Evolutionary conservation across 2,329 filamentous ascomycete genomes (phyloP).

Genomic region (Rhynchosporium agropyri): DNA sequence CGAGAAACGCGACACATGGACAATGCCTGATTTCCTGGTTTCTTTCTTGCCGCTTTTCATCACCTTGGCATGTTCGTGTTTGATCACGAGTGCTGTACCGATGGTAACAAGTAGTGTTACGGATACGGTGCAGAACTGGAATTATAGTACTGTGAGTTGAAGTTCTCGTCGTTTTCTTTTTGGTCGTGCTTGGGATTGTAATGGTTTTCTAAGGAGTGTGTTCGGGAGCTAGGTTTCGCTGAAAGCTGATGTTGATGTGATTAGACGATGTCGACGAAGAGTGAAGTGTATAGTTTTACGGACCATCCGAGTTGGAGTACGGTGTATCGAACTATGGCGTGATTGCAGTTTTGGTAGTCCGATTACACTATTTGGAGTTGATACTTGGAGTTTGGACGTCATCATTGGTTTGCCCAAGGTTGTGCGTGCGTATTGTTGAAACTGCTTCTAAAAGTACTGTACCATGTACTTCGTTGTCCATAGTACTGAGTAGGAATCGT

Average conservation of each 20-base stretch:
- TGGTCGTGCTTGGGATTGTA: not conserved
- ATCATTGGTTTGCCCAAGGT: too few relatives aligned
- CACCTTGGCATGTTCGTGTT: conserved; percentile 13
- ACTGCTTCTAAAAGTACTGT: too few relatives aligned
- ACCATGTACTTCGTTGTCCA: too few relatives aligned
- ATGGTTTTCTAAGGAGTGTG: not conserved
- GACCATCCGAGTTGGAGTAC: conserved; percentile 12
- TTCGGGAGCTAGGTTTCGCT: not conserved
- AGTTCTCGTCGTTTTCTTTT: not conserved
- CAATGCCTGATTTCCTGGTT: not conserved
- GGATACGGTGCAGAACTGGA: conserved; percentile 11
- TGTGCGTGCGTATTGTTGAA: too few relatives aligned
- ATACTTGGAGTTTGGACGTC: too few relatives aligned
- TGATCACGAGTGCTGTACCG: conserved; percentile 4
- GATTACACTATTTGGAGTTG: not conserved
- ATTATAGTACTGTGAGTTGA: conserved; percentile 14
- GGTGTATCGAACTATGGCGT: conserved; percentile 4
- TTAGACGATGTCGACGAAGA: conserved; percentile 10
- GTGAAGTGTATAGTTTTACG: conserved; percentile 10
- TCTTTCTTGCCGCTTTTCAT: conserved; percentile 6
- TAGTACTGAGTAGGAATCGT: too few relatives aligned
- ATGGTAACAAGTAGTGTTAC: not conserved
- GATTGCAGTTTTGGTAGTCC: not conserved
- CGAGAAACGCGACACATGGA: conserved; percentile 3
- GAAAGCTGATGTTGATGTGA: not conserved